These are phyloP conservation scores for Alternaria rosae DNA, from an alignment of 2,329 filamentous ascomycete genomes.

Conservation along the genomic window DNA sequence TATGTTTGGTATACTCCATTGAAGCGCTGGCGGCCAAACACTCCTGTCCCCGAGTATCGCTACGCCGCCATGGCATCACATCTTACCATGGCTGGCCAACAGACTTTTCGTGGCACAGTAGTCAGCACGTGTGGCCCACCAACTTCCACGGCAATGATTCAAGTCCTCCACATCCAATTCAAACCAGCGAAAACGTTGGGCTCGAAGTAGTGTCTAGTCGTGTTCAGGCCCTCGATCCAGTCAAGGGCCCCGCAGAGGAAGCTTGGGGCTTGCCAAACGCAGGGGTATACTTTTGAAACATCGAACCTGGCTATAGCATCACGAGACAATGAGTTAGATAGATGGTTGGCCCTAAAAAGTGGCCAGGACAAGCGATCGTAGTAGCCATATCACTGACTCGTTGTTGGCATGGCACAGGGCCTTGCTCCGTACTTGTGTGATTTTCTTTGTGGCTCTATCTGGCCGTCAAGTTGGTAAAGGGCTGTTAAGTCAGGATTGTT, in stretches of 20 bases:
- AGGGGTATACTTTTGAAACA: constrained; percentile 31
- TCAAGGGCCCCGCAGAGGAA: constrained; percentile 1
- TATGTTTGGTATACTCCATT: background rate
- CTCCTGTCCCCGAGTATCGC: background rate
- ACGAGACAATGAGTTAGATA: constrained; percentile 22
- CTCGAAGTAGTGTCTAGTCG: background rate
- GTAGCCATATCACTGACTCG: background rate
- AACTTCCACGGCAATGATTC: background rate
- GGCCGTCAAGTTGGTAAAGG: background rate
- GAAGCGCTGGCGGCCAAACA: background rate
- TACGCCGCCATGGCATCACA: constrained; percentile 11
- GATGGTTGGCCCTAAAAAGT: background rate
- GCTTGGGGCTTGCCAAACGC: constrained; percentile 8
- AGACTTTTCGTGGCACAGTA: constrained; percentile 9
- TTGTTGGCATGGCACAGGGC: background rate
- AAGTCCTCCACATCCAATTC: constrained; percentile 3
- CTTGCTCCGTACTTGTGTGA: background rate
- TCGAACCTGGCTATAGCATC: constrained; percentile 29
- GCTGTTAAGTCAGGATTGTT: background rate
- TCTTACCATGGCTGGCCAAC: constrained; percentile 10
- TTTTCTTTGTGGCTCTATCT: background rate
- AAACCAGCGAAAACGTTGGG: background rate
- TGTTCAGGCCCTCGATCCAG: background rate
- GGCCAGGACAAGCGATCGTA: constrained; percentile 11
- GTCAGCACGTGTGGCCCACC: constrained; percentile 17